Conservation (phyloP, 805 yeast genomes). For the Candida ortonii region DNA sequence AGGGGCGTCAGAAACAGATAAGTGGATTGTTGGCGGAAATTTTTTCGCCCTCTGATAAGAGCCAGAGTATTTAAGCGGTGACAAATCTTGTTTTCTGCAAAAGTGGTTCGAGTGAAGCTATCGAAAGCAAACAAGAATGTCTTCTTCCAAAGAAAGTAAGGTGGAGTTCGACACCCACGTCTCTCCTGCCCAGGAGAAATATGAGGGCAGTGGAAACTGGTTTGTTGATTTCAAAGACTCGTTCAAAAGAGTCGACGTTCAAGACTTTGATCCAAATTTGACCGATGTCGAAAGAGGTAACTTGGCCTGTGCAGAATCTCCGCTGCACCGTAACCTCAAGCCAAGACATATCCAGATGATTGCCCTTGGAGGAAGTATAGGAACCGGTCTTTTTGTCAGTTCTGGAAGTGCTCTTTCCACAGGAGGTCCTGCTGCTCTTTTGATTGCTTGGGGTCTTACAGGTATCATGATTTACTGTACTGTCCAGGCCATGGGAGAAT, state of each 20-base stretch:
- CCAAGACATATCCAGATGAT: conserved; percentile 69
- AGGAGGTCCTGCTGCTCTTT: conserved; percentile 68
- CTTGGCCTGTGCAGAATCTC: conserved; percentile 41
- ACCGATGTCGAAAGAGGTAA: conserved; percentile 40
- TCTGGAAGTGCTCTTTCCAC: conserved; percentile 53
- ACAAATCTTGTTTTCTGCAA: no score
- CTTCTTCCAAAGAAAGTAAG: conserved; percentile 20
- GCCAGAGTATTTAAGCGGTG: no score
- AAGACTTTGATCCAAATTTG: conserved; percentile 38
- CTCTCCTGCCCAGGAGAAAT: conserved; percentile 20
- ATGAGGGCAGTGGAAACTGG: conserved; percentile 7
- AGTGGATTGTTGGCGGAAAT: no score
- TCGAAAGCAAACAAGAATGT: conserved; percentile 7
- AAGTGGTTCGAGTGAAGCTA: no score
- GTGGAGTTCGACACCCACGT: conserved; percentile 24
- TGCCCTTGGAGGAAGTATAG: conserved; percentile 75
- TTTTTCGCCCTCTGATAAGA: no score
- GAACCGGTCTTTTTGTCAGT: conserved; percentile 73
- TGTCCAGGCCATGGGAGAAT: conserved; percentile 58
- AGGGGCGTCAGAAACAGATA: no score
- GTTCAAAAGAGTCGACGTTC: conserved; percentile 23
- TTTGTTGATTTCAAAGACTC: conserved; percentile 19
- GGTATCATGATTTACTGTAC: conserved; percentile 56
- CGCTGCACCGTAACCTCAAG: conserved; percentile 45
- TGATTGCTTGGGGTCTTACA: conserved; percentile 51